Evolutionary conservation across 805 yeast genomes (phyloP), one percentile per base, ranked within the genome.

Genomic region (Schwanniomyces pseudopolymorphus): DNA sequence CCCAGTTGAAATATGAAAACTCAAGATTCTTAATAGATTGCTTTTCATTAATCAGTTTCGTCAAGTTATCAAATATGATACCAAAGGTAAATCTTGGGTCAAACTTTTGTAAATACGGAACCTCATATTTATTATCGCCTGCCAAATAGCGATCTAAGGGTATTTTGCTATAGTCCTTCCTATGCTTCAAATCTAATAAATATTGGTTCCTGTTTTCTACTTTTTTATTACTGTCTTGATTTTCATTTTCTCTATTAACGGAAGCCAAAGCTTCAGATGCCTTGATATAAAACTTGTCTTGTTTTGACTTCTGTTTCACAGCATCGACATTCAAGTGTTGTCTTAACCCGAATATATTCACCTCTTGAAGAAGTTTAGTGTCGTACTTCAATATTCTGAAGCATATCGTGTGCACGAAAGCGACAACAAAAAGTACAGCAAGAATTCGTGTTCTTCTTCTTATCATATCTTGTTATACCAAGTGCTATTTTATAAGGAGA

Each of bases 61-160:
- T 42, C 6, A 66, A 39, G 40, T 59, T 42, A n/a, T 56, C 42
- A 8, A 60, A 44, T 9, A 62, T 8, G 2, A 61, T 19, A 1
- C 63, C 61, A 33, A 57, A 42, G 4, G 72, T 62, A 44, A 64
- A 48, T 28, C 72, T 46, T 0, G 70, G 69, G 48, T 67, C 72
- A 44, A 51, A 63, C 17, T 46, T 49, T 17, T 51, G 57, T 41
- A 54, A 37, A 21, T 28, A 39, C 2, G 53, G 49, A n/a, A 45
- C 40, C n/a, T 44, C 38, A 6, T 40, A 25, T 10, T 41, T 37
- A 14, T 43, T 44, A 5, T 44, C 25, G 5, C 48, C 55, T 11
- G 28, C 35, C n/a, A 50, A 27, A 33, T 48, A 46, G 4, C 50
- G 46, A 1, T 61, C 61, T 17, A 61, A 33, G 4, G 35, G 20